Percentiles rank a stretch among this genome's conserved stretches.
phyloP scores from a whole-genome alignment of 345 rosid species.

The Alliaria petiolata region DNA sequence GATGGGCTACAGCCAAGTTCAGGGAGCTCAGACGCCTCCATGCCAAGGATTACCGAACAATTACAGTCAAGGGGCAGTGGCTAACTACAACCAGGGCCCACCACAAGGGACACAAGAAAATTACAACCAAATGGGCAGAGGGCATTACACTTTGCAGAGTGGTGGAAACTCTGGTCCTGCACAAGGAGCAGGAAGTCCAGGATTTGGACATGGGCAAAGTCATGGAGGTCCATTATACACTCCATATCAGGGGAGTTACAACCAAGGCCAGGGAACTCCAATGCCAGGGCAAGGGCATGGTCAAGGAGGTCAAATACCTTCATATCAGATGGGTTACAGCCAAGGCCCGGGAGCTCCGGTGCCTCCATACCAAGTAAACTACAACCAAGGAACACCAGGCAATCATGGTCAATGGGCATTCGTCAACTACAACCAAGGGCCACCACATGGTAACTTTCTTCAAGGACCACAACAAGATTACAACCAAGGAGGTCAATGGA shows the following conservation, averaged over 20 bases:
- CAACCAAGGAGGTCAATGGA: slow-evolving; percentile 38
- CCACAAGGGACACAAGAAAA: slow-evolving; percentile 30
- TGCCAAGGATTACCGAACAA: slow-evolving; percentile 34
- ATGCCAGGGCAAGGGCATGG: neutral
- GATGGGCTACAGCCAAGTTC: slow-evolving; percentile 44
- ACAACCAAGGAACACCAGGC: slow-evolving; percentile 33
- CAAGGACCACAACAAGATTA: slow-evolving; percentile 29
- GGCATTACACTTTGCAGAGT: slow-evolving; percentile 25
- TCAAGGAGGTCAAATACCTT: slow-evolving; percentile 33
- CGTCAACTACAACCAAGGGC: slow-evolving; percentile 32
- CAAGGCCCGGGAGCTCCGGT: slow-evolving; percentile 41
- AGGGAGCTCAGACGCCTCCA: slow-evolving; percentile 35
- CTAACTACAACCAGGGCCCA: slow-evolving; percentile 29
- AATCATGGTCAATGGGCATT: slow-evolving; percentile 36
- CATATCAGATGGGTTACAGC: slow-evolving; percentile 37
- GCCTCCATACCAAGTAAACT: slow-evolving; percentile 30
- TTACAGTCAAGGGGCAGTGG: slow-evolving; percentile 29
- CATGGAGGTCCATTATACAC: slow-evolving; percentile 9
- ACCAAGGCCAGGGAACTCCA: slow-evolving; percentile 9
- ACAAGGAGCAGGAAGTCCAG: slow-evolving; percentile 14
- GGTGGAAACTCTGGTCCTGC: neutral
- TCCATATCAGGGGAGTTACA: slow-evolving; percentile 35
- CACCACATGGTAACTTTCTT: slow-evolving; percentile 21
- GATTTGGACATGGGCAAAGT: slow-evolving; percentile 24
- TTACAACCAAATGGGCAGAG: slow-evolving; percentile 31